These are phyloP conservation scores for Saturnispora besseyi DNA, from an alignment of 805 yeast genomes.

Conservation along the genomic window DNA sequence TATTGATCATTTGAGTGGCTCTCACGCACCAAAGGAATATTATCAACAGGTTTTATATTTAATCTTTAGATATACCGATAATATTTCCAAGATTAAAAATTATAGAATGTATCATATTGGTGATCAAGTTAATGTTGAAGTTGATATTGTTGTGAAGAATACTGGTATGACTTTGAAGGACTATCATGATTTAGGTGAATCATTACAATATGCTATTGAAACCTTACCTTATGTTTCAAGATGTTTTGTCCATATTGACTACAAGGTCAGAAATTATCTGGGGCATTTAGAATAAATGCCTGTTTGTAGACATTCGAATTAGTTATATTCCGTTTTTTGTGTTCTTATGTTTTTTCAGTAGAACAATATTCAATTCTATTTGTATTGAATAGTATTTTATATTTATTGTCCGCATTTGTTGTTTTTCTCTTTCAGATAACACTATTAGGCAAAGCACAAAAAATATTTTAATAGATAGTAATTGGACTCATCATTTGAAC, in stretches of 20 bases:
- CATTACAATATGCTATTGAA: constrained; percentile 72
- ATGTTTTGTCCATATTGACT: constrained; percentile 75
- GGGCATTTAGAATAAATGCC: constrained; percentile 26
- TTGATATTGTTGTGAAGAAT: constrained; percentile 53
- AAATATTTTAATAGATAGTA: too few species aligned
- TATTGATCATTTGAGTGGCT: constrained; percentile 66
- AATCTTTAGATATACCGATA: constrained; percentile 59
- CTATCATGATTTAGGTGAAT: constrained; percentile 73
- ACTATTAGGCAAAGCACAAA: too few species aligned
- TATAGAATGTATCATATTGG: constrained; percentile 73
- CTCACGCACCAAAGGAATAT: constrained; percentile 53
- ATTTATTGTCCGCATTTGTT: too few species aligned
- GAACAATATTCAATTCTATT: too few species aligned
- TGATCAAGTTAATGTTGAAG: constrained; percentile 66
- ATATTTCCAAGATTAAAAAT: constrained; percentile 54
- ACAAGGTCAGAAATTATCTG: constrained; percentile 31
- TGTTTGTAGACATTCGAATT: background rate
- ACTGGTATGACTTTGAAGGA: constrained; percentile 47
- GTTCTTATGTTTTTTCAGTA: too few species aligned
- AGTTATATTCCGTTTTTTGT: too few species aligned
- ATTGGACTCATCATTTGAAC: too few species aligned
- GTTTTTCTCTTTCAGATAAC: too few species aligned
- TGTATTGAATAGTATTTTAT: too few species aligned
- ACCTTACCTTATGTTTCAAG: constrained; percentile 70
- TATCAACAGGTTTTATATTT: constrained; percentile 59